Evolutionary conservation across 345 rosid species (phyloP).

Genomic region (Corchorus capsularis): DNA sequence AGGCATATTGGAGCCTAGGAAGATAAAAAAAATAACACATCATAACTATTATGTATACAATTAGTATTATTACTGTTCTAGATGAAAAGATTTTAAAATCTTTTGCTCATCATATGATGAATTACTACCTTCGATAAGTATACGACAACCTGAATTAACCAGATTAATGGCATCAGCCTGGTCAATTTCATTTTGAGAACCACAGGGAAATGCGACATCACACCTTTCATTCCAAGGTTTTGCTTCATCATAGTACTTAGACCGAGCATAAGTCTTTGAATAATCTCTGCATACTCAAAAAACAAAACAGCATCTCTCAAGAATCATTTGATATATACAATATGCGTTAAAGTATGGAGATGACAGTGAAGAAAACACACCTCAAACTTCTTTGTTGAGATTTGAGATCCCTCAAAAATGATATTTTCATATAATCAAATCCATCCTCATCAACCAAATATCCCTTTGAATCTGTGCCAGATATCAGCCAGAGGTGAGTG

Average conservation of each 20-base stretch:
- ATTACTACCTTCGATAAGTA: conserved; percentile 86
- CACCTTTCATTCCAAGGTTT: conserved; percentile 97
- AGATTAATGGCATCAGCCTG: conserved; percentile 92
- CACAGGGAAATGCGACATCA: conserved; percentile 96
- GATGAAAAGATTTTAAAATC: conserved; percentile 7
- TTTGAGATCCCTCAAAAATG: conserved; percentile 94
- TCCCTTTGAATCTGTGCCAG: conserved; percentile 83
- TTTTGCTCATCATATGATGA: conserved; percentile 16
- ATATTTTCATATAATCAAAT: conserved; percentile 92
- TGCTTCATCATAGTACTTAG: conserved; percentile 94
- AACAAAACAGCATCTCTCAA: conserved; percentile 12
- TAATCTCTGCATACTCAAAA: conserved; percentile 72
- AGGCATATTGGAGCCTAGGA: conserved; percentile 91
- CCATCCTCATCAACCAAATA: conserved; percentile 98
- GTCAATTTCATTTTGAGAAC: conserved; percentile 91
- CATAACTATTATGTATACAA: background rate
- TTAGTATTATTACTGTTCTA: background rate
- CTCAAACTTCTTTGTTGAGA: conserved; percentile 96
- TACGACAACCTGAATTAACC: conserved; percentile 84
- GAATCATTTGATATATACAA: conserved; percentile 13
- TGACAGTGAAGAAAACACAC: conserved; percentile 34
- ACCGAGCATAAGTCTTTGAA: conserved; percentile 95
- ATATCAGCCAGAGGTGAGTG: conserved; percentile 25
- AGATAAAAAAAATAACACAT: conserved; percentile 17
- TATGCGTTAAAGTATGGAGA: background rate